Evolutionary conservation across 257 asterid genomes (phyloP).

Genomic region (Solanum bulbocastanum): DNA sequence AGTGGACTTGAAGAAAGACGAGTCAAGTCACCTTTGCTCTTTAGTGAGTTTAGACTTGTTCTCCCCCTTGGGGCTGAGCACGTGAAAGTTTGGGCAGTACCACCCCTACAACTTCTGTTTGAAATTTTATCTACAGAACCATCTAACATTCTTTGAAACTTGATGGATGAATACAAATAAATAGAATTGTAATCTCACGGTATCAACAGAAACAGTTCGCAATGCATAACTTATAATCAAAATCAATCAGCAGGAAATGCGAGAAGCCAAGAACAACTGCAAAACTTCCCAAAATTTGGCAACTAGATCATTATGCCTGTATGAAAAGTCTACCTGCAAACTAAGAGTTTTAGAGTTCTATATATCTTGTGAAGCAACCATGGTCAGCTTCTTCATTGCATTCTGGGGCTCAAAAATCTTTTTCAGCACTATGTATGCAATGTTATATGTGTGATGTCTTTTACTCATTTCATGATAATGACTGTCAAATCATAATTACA

Average conservation of each 20-base stretch:
- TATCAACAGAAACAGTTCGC: background rate
- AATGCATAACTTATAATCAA: background rate
- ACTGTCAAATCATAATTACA: background rate
- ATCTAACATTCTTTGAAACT: background rate
- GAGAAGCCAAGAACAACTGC: background rate
- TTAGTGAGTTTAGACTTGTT: background rate
- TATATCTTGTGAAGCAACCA: background rate
- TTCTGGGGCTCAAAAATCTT: background rate
- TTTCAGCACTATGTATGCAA: background rate
- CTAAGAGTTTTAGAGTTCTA: background rate
- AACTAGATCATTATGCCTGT: background rate
- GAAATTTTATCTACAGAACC: background rate
- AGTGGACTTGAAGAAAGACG: background rate
- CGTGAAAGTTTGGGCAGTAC: background rate
- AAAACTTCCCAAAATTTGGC: background rate
- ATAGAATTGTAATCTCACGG: background rate
- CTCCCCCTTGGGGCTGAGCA: background rate
- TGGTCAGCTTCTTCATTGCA: background rate
- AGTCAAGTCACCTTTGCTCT: background rate
- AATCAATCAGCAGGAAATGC: background rate
- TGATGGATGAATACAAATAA: background rate
- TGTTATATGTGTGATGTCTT: background rate
- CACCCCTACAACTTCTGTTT: background rate
- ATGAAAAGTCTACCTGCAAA: background rate
- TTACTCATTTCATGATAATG: background rate